A percentile compares a stretch with the other conserved stretches of the same genome.
Evolutionary conservation across 768 basidiomycete species (phyloP).

Genomic region (Favolaschia claudopus): DNA sequence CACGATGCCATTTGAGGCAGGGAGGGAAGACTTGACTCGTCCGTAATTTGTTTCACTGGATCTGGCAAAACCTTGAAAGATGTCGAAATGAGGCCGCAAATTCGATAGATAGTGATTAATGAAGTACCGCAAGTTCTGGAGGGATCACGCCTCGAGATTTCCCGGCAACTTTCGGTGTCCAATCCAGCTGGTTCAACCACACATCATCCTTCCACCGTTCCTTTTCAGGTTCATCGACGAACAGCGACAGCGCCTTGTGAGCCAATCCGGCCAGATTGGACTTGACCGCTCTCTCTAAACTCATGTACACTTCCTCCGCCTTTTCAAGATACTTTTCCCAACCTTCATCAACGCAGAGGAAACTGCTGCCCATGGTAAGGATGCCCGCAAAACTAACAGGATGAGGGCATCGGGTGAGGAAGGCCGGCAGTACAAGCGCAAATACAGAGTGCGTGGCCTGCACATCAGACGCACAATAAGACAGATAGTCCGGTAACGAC

Average conservation of each 20-base stretch:
- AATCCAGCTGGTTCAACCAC: conserved; percentile 92
- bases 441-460: conserved; percentile 85
- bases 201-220: conserved; percentile 74
- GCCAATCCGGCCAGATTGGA: conserved; percentile 73
- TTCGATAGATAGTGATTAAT: background rate
- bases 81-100: background rate
- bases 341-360: conserved; percentile 87
- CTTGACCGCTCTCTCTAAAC: conserved; percentile 71
- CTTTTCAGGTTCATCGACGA: conserved; percentile 36
- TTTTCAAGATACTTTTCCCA: conserved; percentile 86
- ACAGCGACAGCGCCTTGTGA: conserved; percentile 57
- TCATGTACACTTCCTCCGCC: conserved; percentile 79
- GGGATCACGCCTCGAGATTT: conserved; percentile 68
- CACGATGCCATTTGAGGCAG: conserved; percentile 54
- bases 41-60: background rate
- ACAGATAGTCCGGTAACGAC: conserved; percentile 75
- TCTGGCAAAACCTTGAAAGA: too few species aligned
- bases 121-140: conserved; percentile 31
- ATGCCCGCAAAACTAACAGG: conserved; percentile 94
- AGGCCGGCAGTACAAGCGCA: conserved; percentile 77
- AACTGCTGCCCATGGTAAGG: conserved; percentile 89
- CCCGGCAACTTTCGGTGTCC: conserved; percentile 86
- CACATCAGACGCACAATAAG: conserved; percentile 90
- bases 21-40: background rate
- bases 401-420: conserved; percentile 84